Evolutionary conservation across 225 moss, liverwort and hornwort genomes (phyloP).

Genomic region (Sphagnum contortum): DNA sequence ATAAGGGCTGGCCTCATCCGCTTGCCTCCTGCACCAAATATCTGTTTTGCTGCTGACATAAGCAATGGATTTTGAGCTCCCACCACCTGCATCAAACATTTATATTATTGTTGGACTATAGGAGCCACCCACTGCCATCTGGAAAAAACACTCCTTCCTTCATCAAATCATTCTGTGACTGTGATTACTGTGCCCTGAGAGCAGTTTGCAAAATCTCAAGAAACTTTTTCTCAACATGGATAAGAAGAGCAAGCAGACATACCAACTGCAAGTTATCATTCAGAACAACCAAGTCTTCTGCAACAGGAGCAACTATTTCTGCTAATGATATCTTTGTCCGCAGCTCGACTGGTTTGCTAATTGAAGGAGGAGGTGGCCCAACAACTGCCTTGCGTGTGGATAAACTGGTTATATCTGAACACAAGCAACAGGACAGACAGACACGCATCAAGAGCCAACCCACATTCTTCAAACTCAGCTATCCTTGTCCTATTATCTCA

Average conservation of each 20-base stretch:
- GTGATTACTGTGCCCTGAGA: too few species aligned
- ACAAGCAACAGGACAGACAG: too few species aligned
- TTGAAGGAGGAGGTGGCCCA: not conserved
- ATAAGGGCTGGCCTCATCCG: constrained; percentile 90
- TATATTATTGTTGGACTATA: too few species aligned
- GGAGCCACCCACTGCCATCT: too few species aligned
- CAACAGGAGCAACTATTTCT: constrained; percentile 48
- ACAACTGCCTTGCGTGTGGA: too few species aligned
- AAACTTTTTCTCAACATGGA: not conserved
- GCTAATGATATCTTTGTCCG: constrained; percentile 19
- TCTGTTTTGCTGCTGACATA: constrained; percentile 90
- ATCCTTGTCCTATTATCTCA: too few species aligned
- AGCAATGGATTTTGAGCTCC: constrained; percentile 86
- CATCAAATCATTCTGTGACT: too few species aligned
- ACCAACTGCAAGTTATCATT: constrained; percentile 59
- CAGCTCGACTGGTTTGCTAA: constrained; percentile 6
- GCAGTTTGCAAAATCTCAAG: too few species aligned
- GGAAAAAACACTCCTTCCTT: too few species aligned
- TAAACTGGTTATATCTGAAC: too few species aligned
- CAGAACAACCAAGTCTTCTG: constrained; percentile 37
- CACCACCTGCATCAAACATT: constrained; percentile 54
- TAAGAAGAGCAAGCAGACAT: not conserved
- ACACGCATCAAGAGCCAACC: too few species aligned
- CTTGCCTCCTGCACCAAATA: constrained; percentile 95
- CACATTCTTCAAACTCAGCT: too few species aligned